These are phyloP conservation scores for Aquilaria malaccensis DNA, from an alignment of 345 rosid species.

Conservation along the genomic window DNA sequence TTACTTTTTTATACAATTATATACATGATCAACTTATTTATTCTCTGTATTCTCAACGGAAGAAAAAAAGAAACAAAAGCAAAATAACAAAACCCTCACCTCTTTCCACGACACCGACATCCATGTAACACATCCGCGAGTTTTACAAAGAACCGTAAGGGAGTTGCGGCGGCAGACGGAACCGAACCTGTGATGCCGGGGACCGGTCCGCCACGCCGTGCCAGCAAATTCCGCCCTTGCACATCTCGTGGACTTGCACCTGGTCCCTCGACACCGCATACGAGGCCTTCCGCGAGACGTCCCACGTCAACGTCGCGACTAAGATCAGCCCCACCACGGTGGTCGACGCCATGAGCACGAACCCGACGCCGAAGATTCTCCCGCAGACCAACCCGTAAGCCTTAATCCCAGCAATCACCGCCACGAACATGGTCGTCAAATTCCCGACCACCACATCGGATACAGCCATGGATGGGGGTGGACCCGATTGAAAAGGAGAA, in stretches of 20 bases:
- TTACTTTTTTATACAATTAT: too few relatives aligned
- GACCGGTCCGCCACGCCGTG: slow-evolving; percentile 94
- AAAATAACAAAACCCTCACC: background rate
- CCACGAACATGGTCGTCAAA: slow-evolving; percentile 79
- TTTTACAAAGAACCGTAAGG: slow-evolving; percentile 15
- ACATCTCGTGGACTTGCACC: slow-evolving; percentile 50
- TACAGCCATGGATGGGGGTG: slow-evolving; percentile 43
- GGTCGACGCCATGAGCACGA: slow-evolving; percentile 59
- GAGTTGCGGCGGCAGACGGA: slow-evolving; percentile 66
- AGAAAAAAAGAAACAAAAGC: background rate
- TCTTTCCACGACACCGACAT: background rate
- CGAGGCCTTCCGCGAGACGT: slow-evolving; percentile 70
- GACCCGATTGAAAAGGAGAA: background rate
- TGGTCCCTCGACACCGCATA: slow-evolving; percentile 59
- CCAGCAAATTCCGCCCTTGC: slow-evolving; percentile 98
- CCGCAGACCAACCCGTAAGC: slow-evolving; percentile 52
- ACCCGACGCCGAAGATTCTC: slow-evolving; percentile 56
- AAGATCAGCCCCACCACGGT: slow-evolving; percentile 56
- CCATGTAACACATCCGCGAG: too few relatives aligned
- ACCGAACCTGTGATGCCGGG: slow-evolving; percentile 91
- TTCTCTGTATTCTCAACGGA: too few relatives aligned
- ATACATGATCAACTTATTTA: too few relatives aligned
- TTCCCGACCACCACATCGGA: slow-evolving; percentile 82
- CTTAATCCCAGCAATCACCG: slow-evolving; percentile 68
- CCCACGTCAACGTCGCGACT: slow-evolving; percentile 80